Evolutionary conservation across 1,284 basidiomycete species (phyloP), one percentile per base, ranked within the genome.

Genomic region (Irpex sp.): DNA sequence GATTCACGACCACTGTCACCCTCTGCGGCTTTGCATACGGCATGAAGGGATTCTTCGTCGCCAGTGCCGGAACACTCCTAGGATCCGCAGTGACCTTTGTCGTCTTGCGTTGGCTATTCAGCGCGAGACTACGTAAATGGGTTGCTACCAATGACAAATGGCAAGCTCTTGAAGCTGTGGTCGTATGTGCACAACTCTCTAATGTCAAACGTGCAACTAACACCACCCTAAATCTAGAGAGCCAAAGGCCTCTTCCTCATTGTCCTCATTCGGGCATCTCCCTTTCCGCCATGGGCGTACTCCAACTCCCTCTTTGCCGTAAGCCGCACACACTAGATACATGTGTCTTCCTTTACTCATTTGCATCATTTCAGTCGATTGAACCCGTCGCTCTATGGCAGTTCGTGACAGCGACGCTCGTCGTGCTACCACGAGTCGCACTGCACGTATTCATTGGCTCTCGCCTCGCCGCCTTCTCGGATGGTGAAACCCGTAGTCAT

Each of bases 21-120:
- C 72, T 94, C 2, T 89, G 86, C 67, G 91, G 92, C 0, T 94
- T 93, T 72, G 87, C 90, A 0, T 94, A 91, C 67, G 92, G 92
- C 57, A 80, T 91, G 75, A 81, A 82, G 61, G 89, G 89, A 1
- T 88, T 91, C 69, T 80, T 78, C 62, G 80, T 93, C 59, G 84
- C 86, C 5, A 81, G 82, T 0, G 72, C 78, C 5, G 85, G 80
- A 14, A 88, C 89, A 18, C 63, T 92, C 21, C 61, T 85, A 3
- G 91, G 89, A n/a, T 84, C 90, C 6, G 81, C 81, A 1, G 63
- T 87, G n/a, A 81, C 79, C 1, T 94, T 94, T 69, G 62, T 84
- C 49, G 69, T 80, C 48, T 76, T 92, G 61, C 82, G 88, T n/a
- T 72, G 80, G 61, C 71, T 86, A 58, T 90, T 91, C 71, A 78